Evolutionary conservation across 2,329 filamentous ascomycete species (phyloP), one percentile per base, ranked within the genome.

Genomic region (Phialophora tarda): DNA sequence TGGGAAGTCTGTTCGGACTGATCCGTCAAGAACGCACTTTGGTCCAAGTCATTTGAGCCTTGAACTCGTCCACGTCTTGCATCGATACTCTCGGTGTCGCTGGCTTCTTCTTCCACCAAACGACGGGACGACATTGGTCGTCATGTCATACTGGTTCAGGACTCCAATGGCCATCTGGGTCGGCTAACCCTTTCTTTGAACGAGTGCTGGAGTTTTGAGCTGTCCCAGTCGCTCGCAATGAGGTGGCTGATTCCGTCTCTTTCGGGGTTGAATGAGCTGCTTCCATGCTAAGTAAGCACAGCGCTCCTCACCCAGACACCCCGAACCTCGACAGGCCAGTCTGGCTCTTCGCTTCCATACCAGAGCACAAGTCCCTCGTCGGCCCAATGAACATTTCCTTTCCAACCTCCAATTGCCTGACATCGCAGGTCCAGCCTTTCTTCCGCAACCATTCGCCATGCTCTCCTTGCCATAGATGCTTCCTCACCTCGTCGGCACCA

Each of bases 401-500:
- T 2, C 72, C 72, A 32, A 62, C 65, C 23, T 67, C 70, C 10
- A 73, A 56, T 34, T 53, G 64, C 38, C 71, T 54, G 4, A 73
- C 70, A 58, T 73, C 70, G 61, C 71, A 73, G 6, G 53, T 63
- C 72, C 72, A 72, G 4, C 68, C 67, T 44, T 57, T 68, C 59
- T 62, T 62, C 38, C 64, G 59, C 48, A 72, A 48, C 64, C 68
- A 64, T 23, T 66, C 34, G 28, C 69, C 71, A 21, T 71, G 38
- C 17, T 73, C 69, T 21, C 70, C 72, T 53, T 76, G 69, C 67
- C 71, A 69, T 53, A 82, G 65, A 72, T 78, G 70, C 54, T 70
- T 71, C 53, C 73, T 69, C 17, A 79, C 77, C 48, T 81, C 78
- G 11, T 79, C 75, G 6, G 72, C 69, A 0, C 67, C 72, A 51